These are phyloP conservation scores for Trichoderma breve DNA, from an alignment of 2,329 filamentous ascomycete species.

Conservation along the genomic window DNA sequence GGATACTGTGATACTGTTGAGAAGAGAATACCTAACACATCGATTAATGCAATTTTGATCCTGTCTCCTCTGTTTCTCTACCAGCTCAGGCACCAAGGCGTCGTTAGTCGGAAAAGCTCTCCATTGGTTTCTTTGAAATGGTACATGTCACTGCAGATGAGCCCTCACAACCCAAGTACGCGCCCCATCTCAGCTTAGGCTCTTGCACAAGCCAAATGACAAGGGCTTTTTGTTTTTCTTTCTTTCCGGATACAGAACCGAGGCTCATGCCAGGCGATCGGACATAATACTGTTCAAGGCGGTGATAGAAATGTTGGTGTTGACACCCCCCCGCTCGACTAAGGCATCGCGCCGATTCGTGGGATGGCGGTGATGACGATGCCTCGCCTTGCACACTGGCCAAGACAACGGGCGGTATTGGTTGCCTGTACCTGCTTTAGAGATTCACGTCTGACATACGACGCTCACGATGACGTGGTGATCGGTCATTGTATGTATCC, in stretches of 20 bases:
- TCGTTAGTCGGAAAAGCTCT: background rate
- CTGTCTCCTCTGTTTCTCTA: background rate
- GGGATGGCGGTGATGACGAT: background rate
- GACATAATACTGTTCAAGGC: constrained; percentile 3
- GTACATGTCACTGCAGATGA: background rate
- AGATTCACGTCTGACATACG: background rate
- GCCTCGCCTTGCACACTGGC: background rate
- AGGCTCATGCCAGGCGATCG: constrained; percentile 11
- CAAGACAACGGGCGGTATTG: background rate
- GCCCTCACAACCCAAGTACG: background rate
- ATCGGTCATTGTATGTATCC: background rate
- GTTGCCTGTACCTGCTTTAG: background rate
- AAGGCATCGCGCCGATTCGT: background rate
- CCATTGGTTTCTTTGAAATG: background rate
- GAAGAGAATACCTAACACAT: background rate
- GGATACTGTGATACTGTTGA: background rate
- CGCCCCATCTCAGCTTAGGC: background rate
- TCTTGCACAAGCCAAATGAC: constrained; percentile 18
- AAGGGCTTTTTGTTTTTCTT: background rate
- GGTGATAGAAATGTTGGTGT: background rate
- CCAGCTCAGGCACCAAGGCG: background rate
- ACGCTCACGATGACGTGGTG: background rate
- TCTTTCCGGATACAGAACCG: background rate
- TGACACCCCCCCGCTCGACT: background rate
- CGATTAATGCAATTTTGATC: background rate